These are phyloP conservation scores for Ilyonectria sp. DNA, from an alignment of 2,329 filamentous ascomycete genomes.

Conservation along the genomic window DNA sequence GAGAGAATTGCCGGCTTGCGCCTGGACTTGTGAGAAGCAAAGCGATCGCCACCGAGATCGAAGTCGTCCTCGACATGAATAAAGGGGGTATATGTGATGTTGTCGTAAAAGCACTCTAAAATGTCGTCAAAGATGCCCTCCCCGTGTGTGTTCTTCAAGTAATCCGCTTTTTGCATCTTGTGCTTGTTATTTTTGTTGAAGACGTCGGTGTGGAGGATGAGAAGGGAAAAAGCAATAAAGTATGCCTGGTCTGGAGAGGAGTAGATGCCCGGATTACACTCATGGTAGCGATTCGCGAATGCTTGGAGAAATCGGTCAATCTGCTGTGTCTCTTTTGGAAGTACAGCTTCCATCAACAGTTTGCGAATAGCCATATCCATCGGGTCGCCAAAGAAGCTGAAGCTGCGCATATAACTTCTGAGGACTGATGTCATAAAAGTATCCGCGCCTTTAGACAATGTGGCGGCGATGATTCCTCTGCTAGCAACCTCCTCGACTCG, in stretches of 20 bases:
- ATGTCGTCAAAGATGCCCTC: slow-evolving; percentile 96
- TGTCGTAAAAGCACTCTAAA: slow-evolving; percentile 97
- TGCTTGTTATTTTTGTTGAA: slow-evolving; percentile 99
- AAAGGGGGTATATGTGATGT: slow-evolving; percentile 97
- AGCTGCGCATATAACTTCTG: slow-evolving; percentile 94
- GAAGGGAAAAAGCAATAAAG: slow-evolving; percentile 95
- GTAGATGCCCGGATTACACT: slow-evolving; percentile 98
- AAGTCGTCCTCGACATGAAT: slow-evolving; percentile 96
- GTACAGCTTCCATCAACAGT: slow-evolving; percentile 93
- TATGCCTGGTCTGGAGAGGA: slow-evolving; percentile 94
- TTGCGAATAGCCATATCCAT: slow-evolving; percentile 99
- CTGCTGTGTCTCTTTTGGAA: slow-evolving; percentile 97
- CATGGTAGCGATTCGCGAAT: slow-evolving; percentile 96
- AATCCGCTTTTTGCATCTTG: slow-evolving; percentile 97
- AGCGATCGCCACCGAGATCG: slow-evolving; percentile 82
- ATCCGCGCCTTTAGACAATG: slow-evolving; percentile 89
- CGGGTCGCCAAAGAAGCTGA: slow-evolving; percentile 95
- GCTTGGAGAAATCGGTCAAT: slow-evolving; percentile 95
- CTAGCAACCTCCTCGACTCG: slow-evolving; percentile 86
- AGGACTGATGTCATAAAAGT: slow-evolving; percentile 86
- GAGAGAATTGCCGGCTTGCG: slow-evolving; percentile 77
- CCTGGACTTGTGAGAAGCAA: slow-evolving; percentile 79
- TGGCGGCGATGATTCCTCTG: slow-evolving; percentile 86
- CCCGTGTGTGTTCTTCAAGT: slow-evolving; percentile 93
- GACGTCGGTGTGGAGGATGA: slow-evolving; percentile 98